Evolutionary conservation across 108 stramenopile species (phyloP).

Genomic region (Epithemia pelagica): DNA sequence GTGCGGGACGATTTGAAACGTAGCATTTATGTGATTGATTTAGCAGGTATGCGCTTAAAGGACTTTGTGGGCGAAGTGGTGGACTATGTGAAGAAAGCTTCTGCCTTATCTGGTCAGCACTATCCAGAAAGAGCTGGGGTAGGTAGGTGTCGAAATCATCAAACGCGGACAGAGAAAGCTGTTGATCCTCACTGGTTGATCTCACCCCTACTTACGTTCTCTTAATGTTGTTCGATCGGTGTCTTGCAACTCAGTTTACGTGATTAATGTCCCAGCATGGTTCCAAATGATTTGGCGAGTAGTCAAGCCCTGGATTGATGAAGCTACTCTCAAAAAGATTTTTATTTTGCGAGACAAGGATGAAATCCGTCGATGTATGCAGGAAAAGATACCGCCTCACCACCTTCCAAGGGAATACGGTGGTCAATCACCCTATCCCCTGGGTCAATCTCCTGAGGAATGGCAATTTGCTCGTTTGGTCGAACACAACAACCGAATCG

Average conservation of each 20-base stretch:
- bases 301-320: constrained; percentile 53
- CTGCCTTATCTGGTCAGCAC: constrained; percentile 47
- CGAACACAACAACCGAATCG: constrained; percentile 39
- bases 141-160: not conserved
- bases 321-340: constrained; percentile 55
- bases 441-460: constrained; percentile 60
- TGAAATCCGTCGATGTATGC: constrained; percentile 34
- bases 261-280: constrained; percentile 28
- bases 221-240: not conserved
- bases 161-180: no score
- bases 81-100: constrained; percentile 55
- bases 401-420: constrained; percentile 70
- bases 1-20: constrained; percentile 44
- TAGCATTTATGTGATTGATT: constrained; percentile 61
- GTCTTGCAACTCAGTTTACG: not conserved
- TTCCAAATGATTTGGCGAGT: constrained; percentile 65
- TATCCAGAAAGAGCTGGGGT: constrained; percentile 70
- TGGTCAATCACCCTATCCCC: constrained; percentile 37
- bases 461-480: constrained; percentile 31
- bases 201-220: not conserved
- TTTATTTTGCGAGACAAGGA: constrained; percentile 34
- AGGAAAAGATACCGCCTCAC: constrained; percentile 48
- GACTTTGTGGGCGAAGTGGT: constrained; percentile 76
- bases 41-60: constrained; percentile 58
- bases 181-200: not conserved